Evolutionary conservation across 2,329 filamentous ascomycete genomes (phyloP).

Genomic region (Rhynchosporium agropyri): DNA sequence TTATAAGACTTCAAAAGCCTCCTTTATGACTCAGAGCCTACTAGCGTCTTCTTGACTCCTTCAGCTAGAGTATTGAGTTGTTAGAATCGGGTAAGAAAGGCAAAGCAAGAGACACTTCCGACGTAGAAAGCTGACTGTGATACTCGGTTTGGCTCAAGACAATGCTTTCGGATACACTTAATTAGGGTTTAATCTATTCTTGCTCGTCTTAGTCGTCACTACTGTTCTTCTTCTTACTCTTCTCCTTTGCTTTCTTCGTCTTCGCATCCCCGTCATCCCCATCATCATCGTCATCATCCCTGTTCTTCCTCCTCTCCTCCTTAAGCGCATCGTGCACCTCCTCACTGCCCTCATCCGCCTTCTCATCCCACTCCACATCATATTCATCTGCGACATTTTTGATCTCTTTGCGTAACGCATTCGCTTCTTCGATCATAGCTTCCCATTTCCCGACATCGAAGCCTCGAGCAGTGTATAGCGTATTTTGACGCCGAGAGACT

Average conservation of each 20-base stretch:
- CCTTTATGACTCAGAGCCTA: no score
- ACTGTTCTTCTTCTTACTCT: constrained; percentile 21
- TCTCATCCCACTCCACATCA: constrained; percentile 87
- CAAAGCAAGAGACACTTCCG: no score
- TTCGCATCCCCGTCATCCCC: constrained; percentile 18
- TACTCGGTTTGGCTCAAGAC: no score
- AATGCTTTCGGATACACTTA: no score
- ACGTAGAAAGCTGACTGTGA: no score
- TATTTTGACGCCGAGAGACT: constrained; percentile 74
- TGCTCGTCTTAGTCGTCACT: background rate
- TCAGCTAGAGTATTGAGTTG: no score
- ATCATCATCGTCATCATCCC: constrained; percentile 45
- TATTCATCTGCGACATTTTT: constrained; percentile 82
- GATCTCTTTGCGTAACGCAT: constrained; percentile 76
- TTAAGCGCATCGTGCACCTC: constrained; percentile 61
- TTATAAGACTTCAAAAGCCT: no score
- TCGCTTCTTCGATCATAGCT: constrained; percentile 75
- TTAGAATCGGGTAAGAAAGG: no score
- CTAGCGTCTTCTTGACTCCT: no score
- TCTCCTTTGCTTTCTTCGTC: constrained; percentile 25
- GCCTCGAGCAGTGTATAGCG: constrained; percentile 73
- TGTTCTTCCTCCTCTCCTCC: constrained; percentile 49
- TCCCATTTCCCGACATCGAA: constrained; percentile 82
- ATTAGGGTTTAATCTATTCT: no score
- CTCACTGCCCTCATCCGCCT: constrained; percentile 69